A percentile compares a stretch with the other conserved stretches of the same genome.
Conservation (phyloP, 148 eudicot genomes). For the Chenopodium berlandieri region DNA sequence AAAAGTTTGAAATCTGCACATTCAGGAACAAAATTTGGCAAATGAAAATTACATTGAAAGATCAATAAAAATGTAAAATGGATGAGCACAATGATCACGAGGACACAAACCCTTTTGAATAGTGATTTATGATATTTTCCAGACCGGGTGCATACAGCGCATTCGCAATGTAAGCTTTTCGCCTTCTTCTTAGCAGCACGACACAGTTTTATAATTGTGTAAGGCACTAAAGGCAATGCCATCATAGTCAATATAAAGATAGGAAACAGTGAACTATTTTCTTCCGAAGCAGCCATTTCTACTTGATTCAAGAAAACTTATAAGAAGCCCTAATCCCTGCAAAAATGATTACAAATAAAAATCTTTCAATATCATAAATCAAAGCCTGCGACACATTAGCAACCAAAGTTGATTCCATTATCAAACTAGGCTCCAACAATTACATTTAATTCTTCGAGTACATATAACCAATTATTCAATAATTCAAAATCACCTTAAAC, state of each 20-base stretch:
- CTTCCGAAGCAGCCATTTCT: conserved; percentile 83
- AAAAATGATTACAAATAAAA: conserved; percentile 2
- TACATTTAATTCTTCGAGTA: no score
- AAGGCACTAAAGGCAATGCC: conserved; percentile 90
- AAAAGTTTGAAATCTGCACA: conserved; percentile 68
- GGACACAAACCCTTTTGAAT: conserved; percentile 55
- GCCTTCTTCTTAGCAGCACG: conserved; percentile 75
- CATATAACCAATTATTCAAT: no score
- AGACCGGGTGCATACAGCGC: conserved; percentile 70
- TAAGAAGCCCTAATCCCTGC: conserved; percentile 24
- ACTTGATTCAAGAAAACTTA: conserved; percentile 27
- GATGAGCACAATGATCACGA: conserved; percentile 21
- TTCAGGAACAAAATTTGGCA: neutral
- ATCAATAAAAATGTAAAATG: neutral
- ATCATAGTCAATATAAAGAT: conserved; percentile 83
- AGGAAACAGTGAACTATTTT: conserved; percentile 81
- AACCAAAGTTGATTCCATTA: no score
- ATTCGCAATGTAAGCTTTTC: conserved; percentile 65
- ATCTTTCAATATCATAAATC: conserved; percentile 6
- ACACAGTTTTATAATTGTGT: conserved; percentile 70
- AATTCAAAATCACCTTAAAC: no score
- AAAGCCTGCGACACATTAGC: no score
- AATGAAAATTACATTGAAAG: neutral
- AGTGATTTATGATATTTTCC: conserved; percentile 89
- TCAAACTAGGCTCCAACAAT: no score